Evolutionary conservation across 352 stramenopile genomes (phyloP), one percentile per base, ranked within the genome.

Genomic region (Pythium diclinum): DNA sequence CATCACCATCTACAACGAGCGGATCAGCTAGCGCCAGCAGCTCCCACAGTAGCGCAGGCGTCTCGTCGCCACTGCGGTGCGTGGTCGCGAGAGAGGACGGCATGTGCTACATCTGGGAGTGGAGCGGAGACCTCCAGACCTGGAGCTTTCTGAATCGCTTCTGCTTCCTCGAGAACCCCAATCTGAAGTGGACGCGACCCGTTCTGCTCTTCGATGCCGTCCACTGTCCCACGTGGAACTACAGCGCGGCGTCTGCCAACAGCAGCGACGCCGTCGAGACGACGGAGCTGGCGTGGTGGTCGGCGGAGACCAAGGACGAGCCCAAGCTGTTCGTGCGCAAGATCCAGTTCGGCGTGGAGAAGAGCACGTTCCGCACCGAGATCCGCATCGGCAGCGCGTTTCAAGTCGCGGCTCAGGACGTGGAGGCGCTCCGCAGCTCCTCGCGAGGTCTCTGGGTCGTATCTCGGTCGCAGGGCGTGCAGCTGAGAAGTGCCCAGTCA

Each of bases 81-180:
- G 65, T 95, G 0, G 76, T 94, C 28, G 84, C 85, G 10, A 73
- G 81, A 17, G 79, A 92, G 56, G 87, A 95, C 59, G 87, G 87
- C 25, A 80, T 88, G 73, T 83, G 78, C 36, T 92, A 87, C 68
- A 58, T 94, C 19, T 95, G 87, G 87, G 85, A 96, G 53, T 96
- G 87, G 87, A 77, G 85, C 42, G 71, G 67, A 7, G 85, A 96
- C 67, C 63, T 92, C 38, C 76, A 85, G 56, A 78, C 85, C 56
- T 96, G 85, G 87, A 85, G 80, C 10, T 96, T 88, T 74, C 64
- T 94, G 14, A 96, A 94, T 66, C 71, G 75, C 34, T 83, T 94
- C 54, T 88, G 80, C 64, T 91, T 94, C 40, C 65, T 94, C 17
- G 77, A 88, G 57, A 92, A 94, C 63, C 77, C 82, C 5, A 94